These are phyloP conservation scores for Zygosaccharomyces bisporus DNA, from an alignment of 805 yeast species.

Conservation along the genomic window DNA sequence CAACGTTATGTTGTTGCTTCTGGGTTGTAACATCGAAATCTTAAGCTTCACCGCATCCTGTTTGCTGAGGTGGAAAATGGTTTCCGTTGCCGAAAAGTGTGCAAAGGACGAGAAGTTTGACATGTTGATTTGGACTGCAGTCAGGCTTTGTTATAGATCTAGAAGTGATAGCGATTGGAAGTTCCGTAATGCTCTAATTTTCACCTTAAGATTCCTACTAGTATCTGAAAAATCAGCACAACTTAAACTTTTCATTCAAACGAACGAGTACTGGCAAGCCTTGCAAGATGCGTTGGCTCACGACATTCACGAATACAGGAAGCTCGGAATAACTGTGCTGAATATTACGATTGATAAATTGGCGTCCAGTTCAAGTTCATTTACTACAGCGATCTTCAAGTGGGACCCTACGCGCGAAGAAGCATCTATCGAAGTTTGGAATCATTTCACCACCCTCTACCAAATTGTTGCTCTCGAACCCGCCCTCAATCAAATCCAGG, in stretches of 20 bases:
- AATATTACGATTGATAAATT: slow-evolving; percentile 54
- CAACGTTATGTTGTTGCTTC: slow-evolving; percentile 18
- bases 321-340: slow-evolving; percentile 62
- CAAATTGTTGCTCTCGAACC: slow-evolving; percentile 84
- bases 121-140: slow-evolving; percentile 44
- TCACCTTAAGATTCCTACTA: slow-evolving; percentile 56
- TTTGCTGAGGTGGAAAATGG: slow-evolving; percentile 52
- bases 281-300: slow-evolving; percentile 56
- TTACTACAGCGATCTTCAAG: slow-evolving; percentile 14
- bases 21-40: slow-evolving; percentile 21
- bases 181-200: slow-evolving; percentile 44
- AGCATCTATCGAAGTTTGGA: slow-evolving; percentile 51
- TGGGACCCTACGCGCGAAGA: slow-evolving; percentile 33
- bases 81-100: slow-evolving; percentile 28
- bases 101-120: slow-evolving; percentile 22
- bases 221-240: slow-evolving; percentile 7
- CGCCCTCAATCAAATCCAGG: slow-evolving; percentile 80
- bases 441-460: slow-evolving; percentile 64
- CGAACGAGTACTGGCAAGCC: slow-evolving; percentile 48
- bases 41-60: slow-evolving; percentile 19
- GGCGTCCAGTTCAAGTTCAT: slow-evolving; percentile 12
- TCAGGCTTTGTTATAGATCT: slow-evolving; percentile 39
- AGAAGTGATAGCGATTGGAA: slow-evolving; percentile 28
- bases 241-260: slow-evolving; percentile 15
- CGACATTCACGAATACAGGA: slow-evolving; percentile 60